Conservation (phyloP, 2,329 filamentous ascomycete species). For the Rasamsonia emersonii region DNA sequence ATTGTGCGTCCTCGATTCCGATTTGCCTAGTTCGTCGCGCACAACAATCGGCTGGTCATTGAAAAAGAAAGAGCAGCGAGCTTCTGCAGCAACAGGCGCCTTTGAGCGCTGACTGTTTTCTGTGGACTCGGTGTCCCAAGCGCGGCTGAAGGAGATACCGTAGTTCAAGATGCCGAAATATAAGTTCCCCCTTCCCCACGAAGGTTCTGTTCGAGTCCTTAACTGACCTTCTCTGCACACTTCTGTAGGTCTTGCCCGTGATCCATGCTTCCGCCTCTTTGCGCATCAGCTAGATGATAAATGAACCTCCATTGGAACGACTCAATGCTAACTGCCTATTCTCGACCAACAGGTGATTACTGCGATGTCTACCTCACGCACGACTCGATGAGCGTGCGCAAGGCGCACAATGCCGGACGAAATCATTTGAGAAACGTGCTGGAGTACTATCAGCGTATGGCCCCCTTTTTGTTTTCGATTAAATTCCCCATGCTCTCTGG, state of each 20-base stretch:
- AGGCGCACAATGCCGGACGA: slow-evolving; percentile 92
- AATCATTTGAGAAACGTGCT: slow-evolving; percentile 97
- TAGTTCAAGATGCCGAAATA: slow-evolving; percentile 80
- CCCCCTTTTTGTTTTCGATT: slow-evolving; percentile 1
- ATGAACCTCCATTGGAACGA: slow-evolving; percentile 5
- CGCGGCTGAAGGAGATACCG: no score
- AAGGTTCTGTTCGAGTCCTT: slow-evolving; percentile 5
- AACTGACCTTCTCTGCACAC: slow-evolving; percentile 48
- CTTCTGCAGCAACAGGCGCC: no score
- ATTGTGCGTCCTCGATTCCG: no score
- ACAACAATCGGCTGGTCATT: no score
- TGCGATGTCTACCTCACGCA: slow-evolving; percentile 99
- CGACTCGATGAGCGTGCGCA: slow-evolving; percentile 99
- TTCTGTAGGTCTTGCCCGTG: slow-evolving; percentile 55
- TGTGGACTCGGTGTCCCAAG: no score
- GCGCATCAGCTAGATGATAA: slow-evolving; percentile 8
- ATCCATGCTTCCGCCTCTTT: slow-evolving; percentile 3
- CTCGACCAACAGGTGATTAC: slow-evolving; percentile 62
- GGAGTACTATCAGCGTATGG: slow-evolving; percentile 90
- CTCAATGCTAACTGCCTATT: background rate
- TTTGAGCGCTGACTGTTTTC: no score
- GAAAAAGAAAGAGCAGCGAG: no score
- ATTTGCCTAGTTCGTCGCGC: no score
- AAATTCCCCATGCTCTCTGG: background rate
- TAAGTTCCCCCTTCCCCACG: slow-evolving; percentile 46